Base-by-base conservation (phyloP, 139 green algal species). In the Coelastrella sp. region DNA sequence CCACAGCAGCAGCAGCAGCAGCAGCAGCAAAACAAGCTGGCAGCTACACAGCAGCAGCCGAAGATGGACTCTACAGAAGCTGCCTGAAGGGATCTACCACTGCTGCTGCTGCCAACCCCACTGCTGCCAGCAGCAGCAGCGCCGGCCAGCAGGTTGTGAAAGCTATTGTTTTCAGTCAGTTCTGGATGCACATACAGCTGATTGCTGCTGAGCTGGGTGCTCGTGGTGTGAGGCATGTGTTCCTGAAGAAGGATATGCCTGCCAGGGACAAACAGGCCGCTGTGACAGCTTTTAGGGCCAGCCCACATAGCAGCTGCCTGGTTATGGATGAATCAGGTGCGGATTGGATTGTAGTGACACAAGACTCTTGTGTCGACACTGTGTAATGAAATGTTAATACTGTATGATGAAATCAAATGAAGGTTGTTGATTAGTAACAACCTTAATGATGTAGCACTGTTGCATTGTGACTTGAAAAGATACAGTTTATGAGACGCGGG, bases 161-260 rank as follows among this genome's bases (percentile, higher is more conserved):
- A 93, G 95, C 95, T 5, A 99, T 99, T 61, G 95, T 99, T 19
- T 99, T 98, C 92, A 97, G 93, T n/a, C 95, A 97, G 89, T 95
- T 96, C 90, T 97, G 96, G 92, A 87, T 92, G 85, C 96, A 99
- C 93, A 85, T 97, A 7, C 57, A 93, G 86, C 92, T 99, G 56
- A 91, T 98, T 4, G 92, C 93, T 76, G 47, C 54, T 5, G 91
- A 95, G 83, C 87, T 92, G 23, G 6, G 4, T 20, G 83, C 86
- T 8, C 68, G 57, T 7, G 57, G 65, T 7, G 85, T 91, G 78
- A 7, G 79, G 19, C 78, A 87, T 23, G 68, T 83, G 22, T 66
- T 90, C 10, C 58, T 92, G 84, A 86, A 82, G 56, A 22, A 71
- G 14, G 85, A 82, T 56, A 80, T 89, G 66, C 23, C 74, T 17